A percentile compares a stretch with the other conserved stretches of the same genome.
Conservation (phyloP, 768 basidiomycete genomes). For the Butyriboletus loyo region DNA sequence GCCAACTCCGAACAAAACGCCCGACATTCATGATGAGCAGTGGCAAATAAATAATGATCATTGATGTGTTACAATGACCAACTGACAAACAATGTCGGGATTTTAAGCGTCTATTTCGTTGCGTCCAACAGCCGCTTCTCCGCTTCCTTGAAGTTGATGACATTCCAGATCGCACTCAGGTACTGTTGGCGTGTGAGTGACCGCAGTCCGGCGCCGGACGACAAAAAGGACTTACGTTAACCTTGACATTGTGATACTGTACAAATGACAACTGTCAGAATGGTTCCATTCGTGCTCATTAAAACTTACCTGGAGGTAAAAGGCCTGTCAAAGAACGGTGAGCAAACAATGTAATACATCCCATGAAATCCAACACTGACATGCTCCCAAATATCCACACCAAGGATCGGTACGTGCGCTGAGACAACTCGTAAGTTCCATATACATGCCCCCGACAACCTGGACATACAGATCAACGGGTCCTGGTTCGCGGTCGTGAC, state of each 20-base stretch:
- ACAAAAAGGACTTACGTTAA: slow-evolving; percentile 60
- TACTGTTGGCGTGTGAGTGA: slow-evolving; percentile 51
- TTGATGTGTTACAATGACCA: slow-evolving; percentile 5
- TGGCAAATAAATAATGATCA: neutral
- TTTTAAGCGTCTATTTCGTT: slow-evolving; percentile 21
- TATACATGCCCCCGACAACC: neutral
- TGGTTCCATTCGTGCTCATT: neutral
- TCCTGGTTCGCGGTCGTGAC: slow-evolving; percentile 97
- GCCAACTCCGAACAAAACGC: neutral
- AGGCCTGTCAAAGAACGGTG: slow-evolving; percentile 45
- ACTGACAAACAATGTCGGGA: neutral
- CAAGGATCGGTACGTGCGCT: slow-evolving; percentile 89
- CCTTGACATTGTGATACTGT: slow-evolving; percentile 90
- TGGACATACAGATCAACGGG: slow-evolving; percentile 66
- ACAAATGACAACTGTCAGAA: slow-evolving; percentile 23
- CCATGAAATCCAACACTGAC: slow-evolving; percentile 40
- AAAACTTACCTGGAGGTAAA: slow-evolving; percentile 44
- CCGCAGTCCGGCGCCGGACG: neutral
- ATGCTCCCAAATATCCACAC: slow-evolving; percentile 98
- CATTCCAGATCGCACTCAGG: slow-evolving; percentile 92
- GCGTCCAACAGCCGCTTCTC: slow-evolving; percentile 53
- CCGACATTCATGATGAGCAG: neutral
- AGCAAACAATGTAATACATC: slow-evolving; percentile 1
- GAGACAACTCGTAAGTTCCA: slow-evolving; percentile 9
- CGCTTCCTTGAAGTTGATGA: slow-evolving; percentile 94